Conservation (phyloP, 352 stramenopile genomes). For the Blastocystis sp. region DNA sequence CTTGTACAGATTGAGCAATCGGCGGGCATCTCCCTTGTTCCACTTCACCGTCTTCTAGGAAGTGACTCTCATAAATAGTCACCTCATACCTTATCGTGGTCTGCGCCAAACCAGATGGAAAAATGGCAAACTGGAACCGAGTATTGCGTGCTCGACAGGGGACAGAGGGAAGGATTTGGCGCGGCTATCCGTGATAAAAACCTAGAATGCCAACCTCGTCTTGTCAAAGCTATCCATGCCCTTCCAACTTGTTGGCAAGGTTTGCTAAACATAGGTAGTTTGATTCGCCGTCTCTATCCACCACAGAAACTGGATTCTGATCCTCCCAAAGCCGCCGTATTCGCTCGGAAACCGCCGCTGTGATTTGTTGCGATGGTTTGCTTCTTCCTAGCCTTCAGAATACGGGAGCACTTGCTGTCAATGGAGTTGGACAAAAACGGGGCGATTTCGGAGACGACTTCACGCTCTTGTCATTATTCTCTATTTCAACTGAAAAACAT, state of each 20-base stretch:
- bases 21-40: slow-evolving; percentile 41
- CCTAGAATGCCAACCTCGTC: not conserved
- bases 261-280: slow-evolving; percentile 46
- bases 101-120: slow-evolving; percentile 40
- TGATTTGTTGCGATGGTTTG: too few relatives aligned
- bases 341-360: too few relatives aligned
- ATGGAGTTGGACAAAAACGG: too few relatives aligned
- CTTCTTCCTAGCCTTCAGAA: too few relatives aligned
- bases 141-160: not conserved
- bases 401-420: too few relatives aligned
- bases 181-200: not conserved
- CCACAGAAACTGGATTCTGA: not conserved
- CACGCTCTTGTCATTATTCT: not conserved
- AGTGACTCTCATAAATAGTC: not conserved
- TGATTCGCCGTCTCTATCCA: not conserved
- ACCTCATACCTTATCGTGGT: not conserved
- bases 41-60: slow-evolving; percentile 19
- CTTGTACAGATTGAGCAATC: slow-evolving; percentile 56
- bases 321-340: too few relatives aligned
- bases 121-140: slow-evolving; percentile 49
- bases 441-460: too few relatives aligned
- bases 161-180: not conserved
- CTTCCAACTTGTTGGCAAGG: slow-evolving; percentile 20
- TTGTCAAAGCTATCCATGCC: not conserved
- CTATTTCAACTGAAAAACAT: not conserved